A percentile compares a stretch with the other conserved stretches of the same genome.
These are phyloP conservation scores for Hyphopichia khmerensis DNA, from an alignment of 1,139 yeast genomes.

Conservation along the genomic window DNA sequence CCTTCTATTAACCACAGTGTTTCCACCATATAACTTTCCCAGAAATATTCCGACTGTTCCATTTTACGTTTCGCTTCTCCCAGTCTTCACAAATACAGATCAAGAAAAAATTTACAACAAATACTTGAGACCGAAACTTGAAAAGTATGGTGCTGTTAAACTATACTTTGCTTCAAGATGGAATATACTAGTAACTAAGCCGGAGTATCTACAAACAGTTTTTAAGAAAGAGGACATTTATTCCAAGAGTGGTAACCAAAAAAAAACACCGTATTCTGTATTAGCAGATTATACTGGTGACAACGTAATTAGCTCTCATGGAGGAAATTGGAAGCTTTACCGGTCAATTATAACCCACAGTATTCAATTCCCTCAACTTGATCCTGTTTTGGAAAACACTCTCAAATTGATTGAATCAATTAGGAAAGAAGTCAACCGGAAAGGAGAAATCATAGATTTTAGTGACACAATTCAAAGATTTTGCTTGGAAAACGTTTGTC, in stretches of 20 bases:
- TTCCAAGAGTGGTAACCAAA: slow-evolving; percentile 62
- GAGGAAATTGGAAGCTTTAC: slow-evolving; percentile 51
- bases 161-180: slow-evolving; percentile 63
- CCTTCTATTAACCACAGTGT: slow-evolving; percentile 13
- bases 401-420: slow-evolving; percentile 19
- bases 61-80: slow-evolving; percentile 55
- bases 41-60: slow-evolving; percentile 59
- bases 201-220: slow-evolving; percentile 45
- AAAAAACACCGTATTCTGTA: slow-evolving; percentile 57
- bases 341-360: slow-evolving; percentile 47
- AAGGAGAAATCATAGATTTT: slow-evolving; percentile 19
- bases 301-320: slow-evolving; percentile 62
- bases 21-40: slow-evolving; percentile 35
- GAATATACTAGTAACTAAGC: slow-evolving; percentile 56
- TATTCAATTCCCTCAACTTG: slow-evolving; percentile 49
- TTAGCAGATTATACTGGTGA: slow-evolving; percentile 61
- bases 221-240: slow-evolving; percentile 50
- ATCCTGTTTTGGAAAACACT: slow-evolving; percentile 35
- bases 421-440: slow-evolving; percentile 6
- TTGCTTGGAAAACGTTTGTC: slow-evolving; percentile 51
- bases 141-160: slow-evolving; percentile 57
- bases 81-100: slow-evolving; percentile 44
- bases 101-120: slow-evolving; percentile 47
- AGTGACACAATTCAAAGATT: slow-evolving; percentile 46
- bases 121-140: slow-evolving; percentile 41